Evolutionary conservation across 2,329 filamentous ascomycete genomes (phyloP), one percentile per base, ranked within the genome.

Genomic region (Ceratocystis eucalypticola): DNA sequence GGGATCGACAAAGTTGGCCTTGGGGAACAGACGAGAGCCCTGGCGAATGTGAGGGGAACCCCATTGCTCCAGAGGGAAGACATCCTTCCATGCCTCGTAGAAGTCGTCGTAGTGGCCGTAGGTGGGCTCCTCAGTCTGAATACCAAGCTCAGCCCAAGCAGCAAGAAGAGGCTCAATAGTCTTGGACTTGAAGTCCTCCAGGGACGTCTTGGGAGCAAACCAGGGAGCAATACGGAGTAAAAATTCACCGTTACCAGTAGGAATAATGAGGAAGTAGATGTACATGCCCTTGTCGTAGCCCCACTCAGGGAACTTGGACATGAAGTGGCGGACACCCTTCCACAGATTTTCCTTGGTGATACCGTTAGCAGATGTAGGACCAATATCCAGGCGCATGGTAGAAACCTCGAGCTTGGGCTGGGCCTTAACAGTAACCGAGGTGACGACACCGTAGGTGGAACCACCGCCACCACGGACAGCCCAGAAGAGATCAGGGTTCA

Each of bases 401-500:
- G 72, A 73, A 4, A 75, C 75, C 28, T 71, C 71, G 37, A 74
- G 71, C 30, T 72, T 72, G 1, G 72, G 73, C 62, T 76, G 74
- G 2, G 74, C 73, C 7, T 73, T 73, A 45, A 77, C 72, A 1
- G 73, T 73, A 64, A 76, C 70, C 1, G 75, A 77, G 28, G 74
- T 71, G 5, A 79, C 77, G 3, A 80, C 75, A 1, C 77, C 79
- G 66, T 76, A 80, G 2, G 76, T 79, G 62, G 75, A 77, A 8
- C 67, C 67, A 67, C 79, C 79, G 10, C 76, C 80, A 25, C 80
- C 80, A 15, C 77, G 73, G 37, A 82, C 73, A 1, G 79, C 80
- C 77, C 78, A 81, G 73, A 77, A 82, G 2, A 82, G 72, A 62
- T 82, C 80, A 1, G 74, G 41, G 66, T 82, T 77, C 46, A 74